Conservation (phyloP, 2,329 filamentous ascomycete genomes). For the Dothiorella sarmentorum region DNA sequence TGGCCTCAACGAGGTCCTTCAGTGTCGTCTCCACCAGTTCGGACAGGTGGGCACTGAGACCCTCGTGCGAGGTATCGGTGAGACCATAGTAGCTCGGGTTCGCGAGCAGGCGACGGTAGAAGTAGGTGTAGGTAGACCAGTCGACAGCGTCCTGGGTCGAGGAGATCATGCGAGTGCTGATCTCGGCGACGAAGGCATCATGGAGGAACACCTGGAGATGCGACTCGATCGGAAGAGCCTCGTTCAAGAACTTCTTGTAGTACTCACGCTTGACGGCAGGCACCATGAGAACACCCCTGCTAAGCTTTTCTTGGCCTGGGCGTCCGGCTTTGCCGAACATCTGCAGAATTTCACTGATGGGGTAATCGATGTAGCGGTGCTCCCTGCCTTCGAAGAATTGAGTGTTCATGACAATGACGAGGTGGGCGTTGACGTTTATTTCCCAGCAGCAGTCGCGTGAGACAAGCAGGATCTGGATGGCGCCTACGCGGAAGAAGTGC, state of each 20-base stretch:
- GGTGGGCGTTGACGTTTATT: slow-evolving; percentile 78
- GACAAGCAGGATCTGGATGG: slow-evolving; percentile 79
- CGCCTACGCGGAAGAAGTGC: slow-evolving; percentile 84
- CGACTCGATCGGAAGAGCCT: slow-evolving; percentile 92
- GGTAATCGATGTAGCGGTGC: slow-evolving; percentile 95
- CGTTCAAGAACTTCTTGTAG: slow-evolving; percentile 97
- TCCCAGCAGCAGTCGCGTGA: slow-evolving; percentile 96
- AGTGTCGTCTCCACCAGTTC: slow-evolving; percentile 91
- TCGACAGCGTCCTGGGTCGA: slow-evolving; percentile 96
- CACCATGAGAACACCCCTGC: slow-evolving; percentile 93
- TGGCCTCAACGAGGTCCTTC: slow-evolving; percentile 85
- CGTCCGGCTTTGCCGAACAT: slow-evolving; percentile 95
- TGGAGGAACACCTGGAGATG: slow-evolving; percentile 88
- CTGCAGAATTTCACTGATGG: slow-evolving; percentile 87
- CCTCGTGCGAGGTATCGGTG: slow-evolving; percentile 83
- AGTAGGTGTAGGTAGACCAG: slow-evolving; percentile 98
- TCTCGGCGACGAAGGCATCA: slow-evolving; percentile 94
- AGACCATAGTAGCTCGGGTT: slow-evolving; percentile 97
- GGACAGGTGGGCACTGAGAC: slow-evolving; percentile 88
- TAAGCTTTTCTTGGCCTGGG: slow-evolving; percentile 72
- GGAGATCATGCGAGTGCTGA: slow-evolving; percentile 92
- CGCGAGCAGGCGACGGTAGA: slow-evolving; percentile 88
- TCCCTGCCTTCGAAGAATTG: slow-evolving; percentile 96
- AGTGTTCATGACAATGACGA: slow-evolving; percentile 95
- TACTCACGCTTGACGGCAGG: slow-evolving; percentile 92